A percentile compares a stretch with the other conserved stretches of the same genome.
These are phyloP conservation scores for Beauveria pseudobassiana DNA, from an alignment of 2,329 filamentous ascomycete genomes.

Conservation along the genomic window DNA sequence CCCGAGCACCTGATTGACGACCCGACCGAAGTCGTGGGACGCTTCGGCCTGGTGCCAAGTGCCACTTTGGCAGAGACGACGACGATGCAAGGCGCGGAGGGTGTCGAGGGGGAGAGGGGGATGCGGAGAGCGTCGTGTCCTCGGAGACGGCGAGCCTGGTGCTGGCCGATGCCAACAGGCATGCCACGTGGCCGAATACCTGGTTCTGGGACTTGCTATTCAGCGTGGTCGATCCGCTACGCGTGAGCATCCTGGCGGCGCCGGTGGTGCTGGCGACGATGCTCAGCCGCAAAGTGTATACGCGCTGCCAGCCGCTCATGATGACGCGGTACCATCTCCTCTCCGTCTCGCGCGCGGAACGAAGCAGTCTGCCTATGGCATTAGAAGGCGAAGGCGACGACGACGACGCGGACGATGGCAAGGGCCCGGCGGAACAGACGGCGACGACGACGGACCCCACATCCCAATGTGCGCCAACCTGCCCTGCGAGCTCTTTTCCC, in stretches of 20 bases:
- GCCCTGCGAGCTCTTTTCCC: constrained; percentile 41
- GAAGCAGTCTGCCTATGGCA: not conserved
- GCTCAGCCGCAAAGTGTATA: constrained; percentile 47
- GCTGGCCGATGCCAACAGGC: not conserved
- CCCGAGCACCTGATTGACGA: constrained; percentile 19
- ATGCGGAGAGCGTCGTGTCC: not conserved
- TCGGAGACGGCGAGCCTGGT: constrained; percentile 16
- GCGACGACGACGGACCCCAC: not conserved
- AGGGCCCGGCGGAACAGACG: not conserved
- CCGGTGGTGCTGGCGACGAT: constrained; percentile 55
- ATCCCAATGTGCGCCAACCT: not conserved
- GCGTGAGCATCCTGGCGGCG: constrained; percentile 41
- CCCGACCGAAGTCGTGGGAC: constrained; percentile 19
- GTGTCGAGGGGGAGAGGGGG: not conserved
- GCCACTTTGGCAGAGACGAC: constrained; percentile 11
- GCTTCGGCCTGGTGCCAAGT: constrained; percentile 24
- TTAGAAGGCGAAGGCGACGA: not conserved
- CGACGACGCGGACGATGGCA: constrained; percentile 4
- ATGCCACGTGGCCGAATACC: constrained; percentile 18
- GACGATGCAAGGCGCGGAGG: not conserved
- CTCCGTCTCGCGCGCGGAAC: constrained; percentile 30
- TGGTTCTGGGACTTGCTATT: constrained; percentile 53
- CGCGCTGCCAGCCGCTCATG: constrained; percentile 56
- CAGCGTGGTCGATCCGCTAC: constrained; percentile 41
- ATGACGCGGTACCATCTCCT: constrained; percentile 56